A percentile compares a stretch with the other conserved stretches of the same genome.
Evolutionary conservation across 192 early-diverging fungal species (phyloP).

Genomic region (Spinellus fusiger): DNA sequence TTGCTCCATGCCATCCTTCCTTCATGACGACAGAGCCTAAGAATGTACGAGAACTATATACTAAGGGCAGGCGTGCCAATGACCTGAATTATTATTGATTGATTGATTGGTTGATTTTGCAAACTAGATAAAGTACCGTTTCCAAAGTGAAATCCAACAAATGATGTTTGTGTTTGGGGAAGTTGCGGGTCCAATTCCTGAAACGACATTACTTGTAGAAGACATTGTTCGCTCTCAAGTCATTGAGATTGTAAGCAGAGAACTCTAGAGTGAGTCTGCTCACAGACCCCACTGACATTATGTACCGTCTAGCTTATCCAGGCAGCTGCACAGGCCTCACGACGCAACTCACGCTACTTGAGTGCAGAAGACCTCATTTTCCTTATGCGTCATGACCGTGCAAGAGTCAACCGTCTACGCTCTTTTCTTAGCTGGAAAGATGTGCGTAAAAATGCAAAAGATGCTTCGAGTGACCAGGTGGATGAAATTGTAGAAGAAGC

Average conservation of each 20-base stretch:
- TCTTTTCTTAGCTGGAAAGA: slow-evolving; percentile 95
- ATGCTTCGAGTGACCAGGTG: slow-evolving; percentile 55
- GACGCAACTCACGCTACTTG: slow-evolving; percentile 75
- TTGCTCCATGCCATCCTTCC: too few species aligned
- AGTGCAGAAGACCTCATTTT: slow-evolving; percentile 93
- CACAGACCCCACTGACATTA: not conserved
- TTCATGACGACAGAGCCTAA: too few species aligned
- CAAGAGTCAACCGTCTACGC: slow-evolving; percentile 85
- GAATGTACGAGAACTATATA: too few species aligned
- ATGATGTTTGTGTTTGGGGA: slow-evolving; percentile 99
- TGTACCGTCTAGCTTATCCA: slow-evolving; percentile 58
- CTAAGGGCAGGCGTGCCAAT: too few species aligned
- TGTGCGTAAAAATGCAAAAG: slow-evolving; percentile 89
- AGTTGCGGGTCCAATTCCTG: slow-evolving; percentile 79
- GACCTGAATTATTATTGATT: too few species aligned
- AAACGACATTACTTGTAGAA: slow-evolving; percentile 88
- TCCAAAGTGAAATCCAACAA: slow-evolving; percentile 80
- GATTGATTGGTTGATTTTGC: too few species aligned
- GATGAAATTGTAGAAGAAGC: slow-evolving; percentile 51
- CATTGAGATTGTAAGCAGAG: slow-evolving; percentile 73
- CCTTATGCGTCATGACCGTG: slow-evolving; percentile 90
- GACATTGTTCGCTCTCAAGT: slow-evolving; percentile 94
- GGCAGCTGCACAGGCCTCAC: slow-evolving; percentile 80
- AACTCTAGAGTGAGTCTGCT: not conserved
- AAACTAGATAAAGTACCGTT: slow-evolving; percentile 20